These are phyloP conservation scores for Phytophthora lateralis DNA, from an alignment of 352 stramenopile genomes.

Conservation along the genomic window DNA sequence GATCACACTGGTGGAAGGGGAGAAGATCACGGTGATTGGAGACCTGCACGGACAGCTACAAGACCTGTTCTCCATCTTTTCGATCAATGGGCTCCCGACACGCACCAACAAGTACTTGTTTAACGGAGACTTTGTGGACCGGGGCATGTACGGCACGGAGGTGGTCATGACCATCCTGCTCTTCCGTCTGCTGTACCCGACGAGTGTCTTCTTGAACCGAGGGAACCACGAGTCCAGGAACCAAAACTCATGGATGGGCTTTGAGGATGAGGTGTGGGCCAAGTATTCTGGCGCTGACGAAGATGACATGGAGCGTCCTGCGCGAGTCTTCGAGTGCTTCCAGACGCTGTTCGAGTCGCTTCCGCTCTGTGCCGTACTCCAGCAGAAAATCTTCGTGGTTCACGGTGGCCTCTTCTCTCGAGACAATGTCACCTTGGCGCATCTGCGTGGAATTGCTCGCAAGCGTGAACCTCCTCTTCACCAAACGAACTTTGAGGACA, in stretches of 20 bases:
- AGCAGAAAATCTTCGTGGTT: constrained; percentile 94
- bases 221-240: constrained; percentile 96
- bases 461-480: constrained; percentile 93
- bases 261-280: constrained; percentile 88
- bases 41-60: constrained; percentile 95
- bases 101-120: constrained; percentile 95
- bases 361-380: constrained; percentile 90
- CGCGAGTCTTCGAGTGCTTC: constrained; percentile 69
- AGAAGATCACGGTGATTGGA: constrained; percentile 93
- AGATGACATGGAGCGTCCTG: constrained; percentile 53
- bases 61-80: constrained; percentile 96
- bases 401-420: constrained; percentile 94
- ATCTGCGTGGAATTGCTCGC: constrained; percentile 90
- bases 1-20: constrained; percentile 79
- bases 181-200: constrained; percentile 85
- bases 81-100: constrained; percentile 90
- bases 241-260: constrained; percentile 95
- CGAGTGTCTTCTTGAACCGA: constrained; percentile 91
- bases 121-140: constrained; percentile 97
- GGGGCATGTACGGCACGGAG: constrained; percentile 90
- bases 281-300: constrained; percentile 79
- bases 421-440: constrained; percentile 90
- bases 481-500: constrained; percentile 88
- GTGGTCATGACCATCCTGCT: constrained; percentile 76
- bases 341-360: constrained; percentile 87